These are phyloP conservation scores for Sphaerulina vaccinii DNA, from an alignment of 2,329 filamentous ascomycete species.

Conservation along the genomic window DNA sequence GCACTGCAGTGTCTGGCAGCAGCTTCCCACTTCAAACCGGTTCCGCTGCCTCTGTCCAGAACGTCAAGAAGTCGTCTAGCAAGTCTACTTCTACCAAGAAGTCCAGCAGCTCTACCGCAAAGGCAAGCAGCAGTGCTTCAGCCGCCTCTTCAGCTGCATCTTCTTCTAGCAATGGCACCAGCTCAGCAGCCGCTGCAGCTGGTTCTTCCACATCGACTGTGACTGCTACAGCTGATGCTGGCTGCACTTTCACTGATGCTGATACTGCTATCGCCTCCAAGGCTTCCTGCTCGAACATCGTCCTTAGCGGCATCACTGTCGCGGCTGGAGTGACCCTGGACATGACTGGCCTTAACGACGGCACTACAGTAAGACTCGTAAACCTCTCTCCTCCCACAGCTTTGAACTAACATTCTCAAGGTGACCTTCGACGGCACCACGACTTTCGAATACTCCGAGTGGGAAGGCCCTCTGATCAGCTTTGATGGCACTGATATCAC, in stretches of 20 bases:
- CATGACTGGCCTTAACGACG: constrained; percentile 42
- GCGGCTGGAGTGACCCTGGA: constrained; percentile 43
- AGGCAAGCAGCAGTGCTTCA: no score
- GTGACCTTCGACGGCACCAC: constrained; percentile 65
- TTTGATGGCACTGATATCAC: constrained; percentile 58
- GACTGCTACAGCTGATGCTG: constrained; percentile 6
- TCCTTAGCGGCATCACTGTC: constrained; percentile 42
- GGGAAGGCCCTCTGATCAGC: constrained; percentile 63
- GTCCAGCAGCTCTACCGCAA: constrained; percentile 1
- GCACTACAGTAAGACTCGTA: constrained; percentile 43
- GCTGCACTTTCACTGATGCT: constrained; percentile 25
- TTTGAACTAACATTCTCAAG: constrained; percentile 24
- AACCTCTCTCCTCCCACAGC: constrained; percentile 36
- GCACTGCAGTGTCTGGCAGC: not conserved
- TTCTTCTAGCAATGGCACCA: not conserved
- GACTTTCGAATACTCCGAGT: constrained; percentile 66
- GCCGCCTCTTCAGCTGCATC: no score
- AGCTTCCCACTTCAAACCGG: constrained; percentile 4
- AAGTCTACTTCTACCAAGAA: constrained; percentile 1
- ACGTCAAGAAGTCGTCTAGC: constrained; percentile 4
- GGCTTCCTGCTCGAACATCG: constrained; percentile 43
- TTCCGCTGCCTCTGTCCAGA: not conserved
- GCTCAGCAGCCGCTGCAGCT: constrained; percentile 4
- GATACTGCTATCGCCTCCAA: constrained; percentile 35
- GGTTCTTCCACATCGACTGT: constrained; percentile 8